Conservation (phyloP, 1,284 basidiomycete genomes). For the Mycocalia duriaeana region DNA sequence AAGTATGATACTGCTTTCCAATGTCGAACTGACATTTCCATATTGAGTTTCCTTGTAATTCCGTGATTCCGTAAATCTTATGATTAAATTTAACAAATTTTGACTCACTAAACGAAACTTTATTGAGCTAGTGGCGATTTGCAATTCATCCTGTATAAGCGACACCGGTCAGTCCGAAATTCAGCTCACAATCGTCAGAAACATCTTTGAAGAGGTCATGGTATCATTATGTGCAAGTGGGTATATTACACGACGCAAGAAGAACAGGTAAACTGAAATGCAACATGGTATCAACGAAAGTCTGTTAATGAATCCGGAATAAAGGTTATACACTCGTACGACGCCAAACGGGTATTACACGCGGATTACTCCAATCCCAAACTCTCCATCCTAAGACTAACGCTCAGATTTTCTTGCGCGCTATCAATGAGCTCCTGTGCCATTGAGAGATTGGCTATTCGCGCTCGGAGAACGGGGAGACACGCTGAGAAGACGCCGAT, state of each 20-base stretch:
- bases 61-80: no score
- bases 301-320: not conserved
- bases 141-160: no score
- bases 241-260: not conserved
- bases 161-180: no score
- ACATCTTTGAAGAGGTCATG: not conserved
- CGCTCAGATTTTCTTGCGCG: slow-evolving; percentile 40
- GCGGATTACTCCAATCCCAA: slow-evolving; percentile 23
- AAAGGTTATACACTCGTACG: no score
- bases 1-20: no score
- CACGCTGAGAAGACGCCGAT: slow-evolving; percentile 35
- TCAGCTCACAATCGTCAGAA: not conserved
- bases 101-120: no score
- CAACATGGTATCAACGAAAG: not conserved
- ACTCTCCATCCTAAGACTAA: slow-evolving; percentile 39
- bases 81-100: no score
- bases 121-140: no score
- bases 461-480: slow-evolving; percentile 38
- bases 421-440: slow-evolving; percentile 42
- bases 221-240: not conserved
- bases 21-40: no score
- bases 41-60: no score
- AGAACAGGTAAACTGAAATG: not conserved
- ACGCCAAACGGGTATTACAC: no score
- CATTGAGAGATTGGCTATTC: slow-evolving; percentile 38